phyloP scores from a whole-genome alignment of 2,329 filamentous ascomycete genomes.

The Xylariales sp. region DNA sequence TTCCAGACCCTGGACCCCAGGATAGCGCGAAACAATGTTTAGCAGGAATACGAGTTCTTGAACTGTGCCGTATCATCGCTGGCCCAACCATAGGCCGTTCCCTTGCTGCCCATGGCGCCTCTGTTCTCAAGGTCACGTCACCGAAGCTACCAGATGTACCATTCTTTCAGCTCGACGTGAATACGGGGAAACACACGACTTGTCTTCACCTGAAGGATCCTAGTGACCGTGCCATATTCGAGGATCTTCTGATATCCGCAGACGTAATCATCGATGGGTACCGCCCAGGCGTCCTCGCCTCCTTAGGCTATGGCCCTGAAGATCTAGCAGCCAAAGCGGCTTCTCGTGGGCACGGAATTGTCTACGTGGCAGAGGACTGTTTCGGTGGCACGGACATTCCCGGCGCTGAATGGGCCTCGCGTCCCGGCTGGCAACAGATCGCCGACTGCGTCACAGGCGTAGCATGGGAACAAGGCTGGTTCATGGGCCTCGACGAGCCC shows the following conservation, averaged over 20 bases:
- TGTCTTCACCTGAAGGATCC: conserved; percentile 58
- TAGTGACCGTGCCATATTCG: conserved; percentile 50
- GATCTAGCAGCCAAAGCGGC: conserved; percentile 48
- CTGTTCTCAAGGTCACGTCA: conserved; percentile 68
- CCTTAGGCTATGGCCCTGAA: conserved; percentile 58
- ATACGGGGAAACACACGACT: conserved; percentile 64
- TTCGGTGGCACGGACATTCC: conserved; percentile 54
- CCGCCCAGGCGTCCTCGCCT: conserved; percentile 59
- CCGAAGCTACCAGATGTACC: conserved; percentile 65
- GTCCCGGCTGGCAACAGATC: conserved; percentile 59
- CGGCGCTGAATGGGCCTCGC: conserved; percentile 51
- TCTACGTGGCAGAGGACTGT: conserved; percentile 69
- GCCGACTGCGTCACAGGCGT: conserved; percentile 33
- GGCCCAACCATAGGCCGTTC: conserved; percentile 68
- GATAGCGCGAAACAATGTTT: conserved; percentile 32
- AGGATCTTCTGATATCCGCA: conserved; percentile 53
- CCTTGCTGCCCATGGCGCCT: conserved; percentile 70
- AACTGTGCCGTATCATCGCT: conserved; percentile 71
- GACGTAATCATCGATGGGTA: conserved; percentile 69
- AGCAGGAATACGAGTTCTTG: conserved; percentile 65
- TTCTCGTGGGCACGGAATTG: conserved; percentile 54
- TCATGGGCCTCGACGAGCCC: conserved; percentile 47
- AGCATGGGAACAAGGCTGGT: conserved; percentile 31
- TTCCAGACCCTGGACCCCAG: conserved; percentile 29
- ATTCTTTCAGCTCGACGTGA: conserved; percentile 68